Evolutionary conservation across 306 rosid genomes (phyloP), one percentile per base, ranked within the genome.

Genomic region (Gillenia trifoliata): DNA sequence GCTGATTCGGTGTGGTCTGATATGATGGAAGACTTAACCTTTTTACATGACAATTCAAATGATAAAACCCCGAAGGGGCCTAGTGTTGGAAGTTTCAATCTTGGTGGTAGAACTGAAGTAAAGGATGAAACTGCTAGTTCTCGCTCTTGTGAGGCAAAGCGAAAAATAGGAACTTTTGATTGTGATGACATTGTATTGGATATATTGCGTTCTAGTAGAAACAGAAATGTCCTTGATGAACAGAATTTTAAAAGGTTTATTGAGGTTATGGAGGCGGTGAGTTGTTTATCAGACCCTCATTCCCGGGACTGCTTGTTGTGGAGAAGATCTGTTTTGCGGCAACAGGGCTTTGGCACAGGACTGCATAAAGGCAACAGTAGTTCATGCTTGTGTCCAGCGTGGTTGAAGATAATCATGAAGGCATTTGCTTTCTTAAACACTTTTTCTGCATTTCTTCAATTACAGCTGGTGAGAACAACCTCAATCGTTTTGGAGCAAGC

Each of bases 381-480:
- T 83, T 74, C 85, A 26, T 93, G 97, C 81, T 54, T 85, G 80
- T 93, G 98, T 81, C 93, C 98, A 13, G 79, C 40, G 10, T 93
- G 98, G 98, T 81, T 91, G 96, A 93, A 91, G 88, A 83, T 56
- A 19, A 69, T 78, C 38, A 56, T 91, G 88, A 88, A 93, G 86
- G 83, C 93, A 15, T 89, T 91, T 83, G 73, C 93, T 78, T 93
- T 89, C 83, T 47, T 91, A 22, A 93, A 93, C 66, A 79, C 84
- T 75, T 85, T 91, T 66, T 86, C 87, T 28, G 85, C 85, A 38
- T 77, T 86, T 76, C 81, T 85, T 79, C 86, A 85, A 84, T 84
- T 83, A 64, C 90, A 82, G 73, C 59, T 79, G 72, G 79, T 80
- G 80, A 74, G 66, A 26, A 54, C 83, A 38, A 79, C 88, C 23